Base-by-base conservation (phyloP, 192 early-diverging fungal genomes). In the Coemansia sp. region DNA sequence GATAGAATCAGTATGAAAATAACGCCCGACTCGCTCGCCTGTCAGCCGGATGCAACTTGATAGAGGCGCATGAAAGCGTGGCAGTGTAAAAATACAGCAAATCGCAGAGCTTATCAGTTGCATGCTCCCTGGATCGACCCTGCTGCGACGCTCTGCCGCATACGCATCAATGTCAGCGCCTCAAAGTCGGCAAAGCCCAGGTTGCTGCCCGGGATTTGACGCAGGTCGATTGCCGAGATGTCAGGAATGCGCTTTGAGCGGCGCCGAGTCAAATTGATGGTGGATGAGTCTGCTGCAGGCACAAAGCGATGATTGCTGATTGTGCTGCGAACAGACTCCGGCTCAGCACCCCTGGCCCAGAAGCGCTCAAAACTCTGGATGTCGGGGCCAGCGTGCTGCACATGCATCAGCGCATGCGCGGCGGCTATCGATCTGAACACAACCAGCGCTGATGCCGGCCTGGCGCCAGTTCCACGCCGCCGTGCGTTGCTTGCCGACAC, bases 101-200 rank as follows among this genome's bases (percentile, higher is more conserved):
- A 32, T 32, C 29, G 6, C 29, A 32, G 29, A 32, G 29, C 29
- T 32, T 32, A 7, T 32, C 29, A 32, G 29, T 32, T 32, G 5
- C 29, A 32, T 32, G 29, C 29, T 32, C 29, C 29, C 29, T 32
- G 29, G 29, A 32, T 32, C 29, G 29, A 18, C 32, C 39, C 37
- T 18, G 18, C 18, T 26, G 10, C 29, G 29, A 19, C 14, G 57
- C 55, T 56, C 57, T 78, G 62, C 50, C 70, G 75, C 76, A 79
- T 79, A 4, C 76, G 71, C 76, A 68, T 67, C 54, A 79, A 54
- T 26, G 76, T 79, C 60, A 73, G 64, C 11, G 71, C 35, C 47
- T 79, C 76, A 70, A 79, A 79, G 23, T 73, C 71, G 13, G 62
- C 60, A 64, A 79, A 79, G 32, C 39, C 26, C 64, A 79, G 29